phyloP scores from a whole-genome alignment of 495 filamentous ascomycete species.

The Aspergillus affinis region DNA sequence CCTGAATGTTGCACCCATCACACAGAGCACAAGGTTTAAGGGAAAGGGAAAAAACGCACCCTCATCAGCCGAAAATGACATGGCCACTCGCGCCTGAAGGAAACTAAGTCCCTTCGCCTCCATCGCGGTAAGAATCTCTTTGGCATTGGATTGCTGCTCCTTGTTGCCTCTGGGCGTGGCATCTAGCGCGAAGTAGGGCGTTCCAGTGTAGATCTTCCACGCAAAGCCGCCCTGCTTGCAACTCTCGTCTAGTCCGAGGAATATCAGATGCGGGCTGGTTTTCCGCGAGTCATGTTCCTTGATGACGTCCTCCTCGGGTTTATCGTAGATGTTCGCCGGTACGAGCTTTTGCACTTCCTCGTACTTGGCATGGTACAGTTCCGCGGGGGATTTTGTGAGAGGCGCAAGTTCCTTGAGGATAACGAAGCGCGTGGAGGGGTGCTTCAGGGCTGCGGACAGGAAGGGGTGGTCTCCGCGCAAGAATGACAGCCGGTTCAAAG shows the following conservation, averaged over 20 bases:
- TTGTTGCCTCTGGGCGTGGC: conserved; percentile 69
- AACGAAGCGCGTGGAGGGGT: conserved; percentile 69
- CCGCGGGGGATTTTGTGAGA: conserved; percentile 55
- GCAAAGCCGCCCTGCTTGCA: conserved; percentile 48
- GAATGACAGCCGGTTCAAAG: conserved; percentile 80
- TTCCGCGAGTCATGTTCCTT: conserved; percentile 69
- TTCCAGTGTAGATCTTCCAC: conserved; percentile 67
- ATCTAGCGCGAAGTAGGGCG: conserved; percentile 86
- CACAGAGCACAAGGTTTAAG: too few species aligned
- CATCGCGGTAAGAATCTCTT: conserved; percentile 53
- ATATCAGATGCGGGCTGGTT: conserved; percentile 69
- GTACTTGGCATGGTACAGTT: conserved; percentile 62
- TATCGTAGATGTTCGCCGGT: conserved; percentile 66
- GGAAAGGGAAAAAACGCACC: conserved; percentile 40
- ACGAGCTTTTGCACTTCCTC: conserved; percentile 68
- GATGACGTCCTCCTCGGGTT: conserved; percentile 71
- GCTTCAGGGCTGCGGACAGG: conserved; percentile 70
- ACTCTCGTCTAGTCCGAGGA: conserved; percentile 81
- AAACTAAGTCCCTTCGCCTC: conserved; percentile 60
- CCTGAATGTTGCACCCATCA: background rate
- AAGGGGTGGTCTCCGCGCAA: conserved; percentile 78
- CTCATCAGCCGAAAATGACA: conserved; percentile 56
- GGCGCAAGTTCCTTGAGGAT: conserved; percentile 79
- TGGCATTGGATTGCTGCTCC: conserved; percentile 44
- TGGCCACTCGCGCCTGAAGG: conserved; percentile 56